Evolutionary conservation across 106 monocot genomes (phyloP), one percentile per base, ranked within the genome.

Genomic region (Acorus gramineus): DNA sequence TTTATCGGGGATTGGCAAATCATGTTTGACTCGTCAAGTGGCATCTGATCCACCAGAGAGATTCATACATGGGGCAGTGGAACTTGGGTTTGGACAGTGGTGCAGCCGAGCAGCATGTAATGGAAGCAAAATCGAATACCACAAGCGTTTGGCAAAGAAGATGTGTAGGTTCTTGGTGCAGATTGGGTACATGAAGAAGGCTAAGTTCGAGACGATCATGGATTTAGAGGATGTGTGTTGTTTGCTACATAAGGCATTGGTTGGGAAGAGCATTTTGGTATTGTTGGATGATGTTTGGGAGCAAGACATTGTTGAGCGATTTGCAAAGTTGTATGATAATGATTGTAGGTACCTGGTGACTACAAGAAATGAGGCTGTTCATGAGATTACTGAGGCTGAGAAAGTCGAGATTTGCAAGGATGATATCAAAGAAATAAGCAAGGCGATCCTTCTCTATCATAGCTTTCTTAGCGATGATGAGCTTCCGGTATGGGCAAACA

Each of bases 211-310:
- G 14, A 43, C 68, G 59, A 59, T 2, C 5, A 57, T 10, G 10
- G 82, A 83, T 71, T 72, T 83, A 14, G 83, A 83, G 47, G 83
- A 72, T 65, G 64, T 76, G 3, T 77, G 81, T 53, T 77, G 61
- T 67, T 62, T 63, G 74, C 82, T 82, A 4, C 82, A 78, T 65
- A 71, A 70, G 12, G 74, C 82, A 47, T 62, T 82, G 55, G 59
- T 69, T 46, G 81, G 77, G 62, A 82, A 77, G 65, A 75, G 68
- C 59, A 75, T 83, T 43, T 49, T 83, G 57, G 60, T 83, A 13
- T 59, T 83, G 8, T 76, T 83, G 58, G 83, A 83, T 63, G 83
- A 83, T 72, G 83, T 83, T 11, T 79, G 83, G 79, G 79, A 83
- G 69, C 83, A 83, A 59, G 79, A 83, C 56, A 83, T 83, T 49